Evolutionary conservation across 2,329 filamentous ascomycete genomes (phyloP).

Genomic region (Gaeumannomyces tritici): DNA sequence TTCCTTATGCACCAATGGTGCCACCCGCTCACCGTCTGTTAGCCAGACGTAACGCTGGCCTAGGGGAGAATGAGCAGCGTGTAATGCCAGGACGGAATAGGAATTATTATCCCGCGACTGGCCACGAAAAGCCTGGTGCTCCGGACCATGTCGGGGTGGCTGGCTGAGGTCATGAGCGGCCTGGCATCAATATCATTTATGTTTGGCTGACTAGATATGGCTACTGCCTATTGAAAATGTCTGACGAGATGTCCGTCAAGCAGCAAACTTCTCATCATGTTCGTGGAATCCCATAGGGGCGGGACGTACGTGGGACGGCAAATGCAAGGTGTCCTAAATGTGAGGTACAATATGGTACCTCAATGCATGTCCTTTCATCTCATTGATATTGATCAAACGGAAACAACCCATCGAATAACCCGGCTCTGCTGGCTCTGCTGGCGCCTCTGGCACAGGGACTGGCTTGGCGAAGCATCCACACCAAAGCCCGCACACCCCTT

Average conservation of each 20-base stretch:
- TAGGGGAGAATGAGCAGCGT: not conserved
- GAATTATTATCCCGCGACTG: not conserved
- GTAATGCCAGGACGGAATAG: not conserved
- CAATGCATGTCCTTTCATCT: not conserved
- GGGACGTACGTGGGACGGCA: not conserved
- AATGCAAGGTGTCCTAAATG: not conserved
- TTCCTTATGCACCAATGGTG: not conserved
- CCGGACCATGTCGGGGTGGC: not conserved
- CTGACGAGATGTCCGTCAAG: too few relatives aligned
- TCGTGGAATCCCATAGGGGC: too few relatives aligned
- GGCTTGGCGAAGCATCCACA: not conserved
- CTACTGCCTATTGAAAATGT: not conserved
- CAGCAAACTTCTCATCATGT: too few relatives aligned
- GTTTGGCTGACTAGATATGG: not conserved
- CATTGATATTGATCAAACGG: not conserved
- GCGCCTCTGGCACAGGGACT: not conserved
- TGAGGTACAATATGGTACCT: not conserved
- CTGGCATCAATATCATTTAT: too few relatives aligned
- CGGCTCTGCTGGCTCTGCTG: too few relatives aligned
- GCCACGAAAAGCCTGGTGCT: not conserved
- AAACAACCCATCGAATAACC: not conserved
- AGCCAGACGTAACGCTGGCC: not conserved
- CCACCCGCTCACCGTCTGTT: not conserved
- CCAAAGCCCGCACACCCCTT: not conserved
- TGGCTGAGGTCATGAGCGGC: not conserved